Evolutionary conservation across 2,329 filamentous ascomycete species (phyloP), one percentile per base, ranked within the genome.

Genomic region (Cordyceps farinosa): DNA sequence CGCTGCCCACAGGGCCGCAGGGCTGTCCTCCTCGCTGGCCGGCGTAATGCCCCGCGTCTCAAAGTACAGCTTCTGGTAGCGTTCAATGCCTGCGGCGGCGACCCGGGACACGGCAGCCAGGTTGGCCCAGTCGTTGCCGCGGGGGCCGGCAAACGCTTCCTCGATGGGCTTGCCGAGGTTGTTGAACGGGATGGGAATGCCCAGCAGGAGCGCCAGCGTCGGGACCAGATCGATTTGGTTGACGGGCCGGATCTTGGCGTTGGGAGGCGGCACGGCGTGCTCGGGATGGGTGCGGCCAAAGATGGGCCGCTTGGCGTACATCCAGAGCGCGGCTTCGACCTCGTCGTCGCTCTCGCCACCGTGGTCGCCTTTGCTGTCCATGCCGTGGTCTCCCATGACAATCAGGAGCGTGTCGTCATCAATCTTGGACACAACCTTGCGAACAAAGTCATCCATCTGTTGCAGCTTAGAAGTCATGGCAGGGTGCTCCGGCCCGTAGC

Each of bases 371-470:
- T 99, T 98, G 65, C 85, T 81, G 75, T 99, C 95, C 95, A 99
- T 99, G 11, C 95, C 95, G 72, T 99, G 95, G 73, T 99, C 95
- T n/a, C 95, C 95, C 92, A 99, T 96, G 15, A 99, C 90, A 27
- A 99, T 87, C 42, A 99, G 80, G 29, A 99, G 80, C 0, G 95
- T 99, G 62, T 91, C 80, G 60, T 97, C 90, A 69, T 97, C 94
- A 22, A 99, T 79, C 3, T 80, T 79, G 0, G 84, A 80, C 3
- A 90, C 87, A 61, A 98, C 81, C 32, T 89, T 82, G 50, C 87
- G 84, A 64, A 98, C 82, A 36, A 97, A 88, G 1, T 74, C 78
- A 70, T 99, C 87, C 94, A 99, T 99, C 77, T 99, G 92, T 67
- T 86, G 85, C 68, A 98, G 79, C 77, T 99, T 99, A 10, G 89